phyloP scores from a whole-genome alignment of 768 basidiomycete genomes.

The Trichaptum fuscoviolaceum region DNA sequence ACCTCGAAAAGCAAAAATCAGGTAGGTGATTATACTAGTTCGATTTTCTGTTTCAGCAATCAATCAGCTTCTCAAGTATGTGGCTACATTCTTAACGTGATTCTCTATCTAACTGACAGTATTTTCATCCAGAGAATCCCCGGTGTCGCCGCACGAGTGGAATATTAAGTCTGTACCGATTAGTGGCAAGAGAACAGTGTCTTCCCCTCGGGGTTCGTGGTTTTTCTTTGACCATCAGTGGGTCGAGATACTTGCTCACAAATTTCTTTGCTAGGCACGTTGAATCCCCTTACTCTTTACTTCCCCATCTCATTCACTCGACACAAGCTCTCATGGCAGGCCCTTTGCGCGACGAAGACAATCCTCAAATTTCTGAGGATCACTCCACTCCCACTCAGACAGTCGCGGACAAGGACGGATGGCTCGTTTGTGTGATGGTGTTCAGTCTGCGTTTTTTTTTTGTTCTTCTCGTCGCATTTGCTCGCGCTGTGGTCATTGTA shows the following conservation, averaged over 20 bases:
- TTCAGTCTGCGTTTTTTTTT: background rate
- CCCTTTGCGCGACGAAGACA: background rate
- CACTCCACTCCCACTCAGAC: background rate
- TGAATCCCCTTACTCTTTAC: background rate
- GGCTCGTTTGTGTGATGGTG: background rate
- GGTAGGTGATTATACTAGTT: background rate
- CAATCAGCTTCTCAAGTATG: background rate
- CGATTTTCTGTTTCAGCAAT: background rate
- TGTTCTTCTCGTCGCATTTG: background rate
- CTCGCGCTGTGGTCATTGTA: background rate
- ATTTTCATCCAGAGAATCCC: background rate
- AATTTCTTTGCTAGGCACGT: background rate
- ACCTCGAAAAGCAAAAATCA: background rate
- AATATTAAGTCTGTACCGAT: background rate
- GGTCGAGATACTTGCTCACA: background rate
- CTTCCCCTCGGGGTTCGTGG: background rate
- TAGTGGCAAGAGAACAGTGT: background rate
- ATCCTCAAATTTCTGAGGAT: background rate
- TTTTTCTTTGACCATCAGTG: background rate
- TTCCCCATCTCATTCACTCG: background rate
- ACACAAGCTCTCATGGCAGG: background rate
- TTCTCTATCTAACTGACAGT: background rate
- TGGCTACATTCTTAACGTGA: background rate
- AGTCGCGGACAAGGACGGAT: background rate
- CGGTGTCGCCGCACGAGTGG: background rate